Conservation (phyloP, 768 basidiomycete species). For the Infundibulicybe gibba region DNA sequence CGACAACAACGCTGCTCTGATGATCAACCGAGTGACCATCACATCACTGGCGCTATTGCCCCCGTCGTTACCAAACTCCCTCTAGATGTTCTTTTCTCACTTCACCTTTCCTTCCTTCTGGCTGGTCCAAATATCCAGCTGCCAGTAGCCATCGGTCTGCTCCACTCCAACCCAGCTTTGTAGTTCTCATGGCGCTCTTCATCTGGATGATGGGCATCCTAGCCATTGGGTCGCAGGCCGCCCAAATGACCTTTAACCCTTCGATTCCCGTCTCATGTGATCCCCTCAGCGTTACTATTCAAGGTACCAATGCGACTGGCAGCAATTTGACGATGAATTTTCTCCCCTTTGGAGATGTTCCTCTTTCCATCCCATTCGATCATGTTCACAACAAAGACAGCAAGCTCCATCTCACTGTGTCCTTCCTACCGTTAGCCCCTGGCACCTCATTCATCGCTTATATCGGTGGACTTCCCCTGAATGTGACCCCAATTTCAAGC, state of each 20-base stretch:
- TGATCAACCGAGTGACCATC: not conserved
- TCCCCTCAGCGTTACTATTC: conserved; percentile 41
- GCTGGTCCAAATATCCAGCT: not conserved
- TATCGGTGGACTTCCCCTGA: conserved; percentile 45
- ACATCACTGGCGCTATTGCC: not conserved
- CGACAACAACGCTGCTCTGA: not conserved
- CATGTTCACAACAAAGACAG: conserved; percentile 26
- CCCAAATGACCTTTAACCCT: not conserved
- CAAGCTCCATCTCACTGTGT: conserved; percentile 38
- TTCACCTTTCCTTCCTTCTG: not conserved
- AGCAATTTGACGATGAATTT: conserved; percentile 45
- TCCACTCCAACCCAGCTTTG: no score
- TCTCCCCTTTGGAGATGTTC: conserved; percentile 50
- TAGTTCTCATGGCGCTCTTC: no score
- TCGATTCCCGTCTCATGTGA: conserved; percentile 29
- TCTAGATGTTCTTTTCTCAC: not conserved
- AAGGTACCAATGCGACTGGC: conserved; percentile 29
- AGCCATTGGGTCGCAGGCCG: no score
- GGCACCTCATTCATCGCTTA: conserved; percentile 52
- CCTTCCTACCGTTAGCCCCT: conserved; percentile 48
- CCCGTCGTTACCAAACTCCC: not conserved
- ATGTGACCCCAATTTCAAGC: conserved; percentile 41
- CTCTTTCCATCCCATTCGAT: conserved; percentile 44
- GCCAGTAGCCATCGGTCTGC: no score
- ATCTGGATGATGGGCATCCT: no score